Evolutionary conservation across 148 eudicot genomes (phyloP).

Genomic region (Cornus controversa): DNA sequence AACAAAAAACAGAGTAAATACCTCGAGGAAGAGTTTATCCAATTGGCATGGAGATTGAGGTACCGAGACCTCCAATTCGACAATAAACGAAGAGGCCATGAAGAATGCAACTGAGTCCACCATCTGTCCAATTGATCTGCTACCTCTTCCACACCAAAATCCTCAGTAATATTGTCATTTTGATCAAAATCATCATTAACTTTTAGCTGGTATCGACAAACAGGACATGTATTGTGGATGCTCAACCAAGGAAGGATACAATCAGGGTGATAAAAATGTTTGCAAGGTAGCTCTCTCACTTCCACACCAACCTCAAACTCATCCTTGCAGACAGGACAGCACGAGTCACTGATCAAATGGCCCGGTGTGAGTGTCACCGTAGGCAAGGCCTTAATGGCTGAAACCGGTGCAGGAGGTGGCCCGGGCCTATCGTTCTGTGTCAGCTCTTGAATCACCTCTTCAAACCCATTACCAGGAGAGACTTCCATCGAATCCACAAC

Average conservation of each 20-base stretch:
- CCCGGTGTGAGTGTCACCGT: conserved; percentile 14
- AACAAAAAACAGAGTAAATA: conserved; percentile 3
- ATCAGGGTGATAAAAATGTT: conserved; percentile 58
- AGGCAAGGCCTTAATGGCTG: conserved; percentile 26
- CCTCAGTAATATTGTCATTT: not conserved
- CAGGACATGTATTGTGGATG: conserved; percentile 67
- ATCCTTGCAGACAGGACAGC: conserved; percentile 73
- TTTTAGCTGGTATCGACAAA: conserved; percentile 59
- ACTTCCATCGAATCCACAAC: not conserved
- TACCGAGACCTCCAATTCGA: conserved; percentile 28
- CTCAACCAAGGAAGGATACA: conserved; percentile 74
- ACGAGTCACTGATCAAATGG: conserved; percentile 25
- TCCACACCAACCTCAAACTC: conserved; percentile 50
- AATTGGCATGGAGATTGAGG: conserved; percentile 16
- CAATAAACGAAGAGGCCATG: conserved; percentile 53
- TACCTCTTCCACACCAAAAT: conserved; percentile 26
- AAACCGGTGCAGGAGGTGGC: conserved; percentile 29
- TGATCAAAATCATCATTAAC: not conserved
- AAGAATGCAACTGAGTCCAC: conserved; percentile 40
- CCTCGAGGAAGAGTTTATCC: conserved; percentile 23
- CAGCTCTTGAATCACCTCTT: conserved; percentile 19
- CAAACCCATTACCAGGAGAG: not conserved
- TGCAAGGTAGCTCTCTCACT: conserved; percentile 49
- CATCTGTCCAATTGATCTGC: conserved; percentile 24
- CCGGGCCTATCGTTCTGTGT: conserved; percentile 27